Evolutionary conservation across 2,329 filamentous ascomycete species (phyloP).

Genomic region (Sphaerulina vaccinii): DNA sequence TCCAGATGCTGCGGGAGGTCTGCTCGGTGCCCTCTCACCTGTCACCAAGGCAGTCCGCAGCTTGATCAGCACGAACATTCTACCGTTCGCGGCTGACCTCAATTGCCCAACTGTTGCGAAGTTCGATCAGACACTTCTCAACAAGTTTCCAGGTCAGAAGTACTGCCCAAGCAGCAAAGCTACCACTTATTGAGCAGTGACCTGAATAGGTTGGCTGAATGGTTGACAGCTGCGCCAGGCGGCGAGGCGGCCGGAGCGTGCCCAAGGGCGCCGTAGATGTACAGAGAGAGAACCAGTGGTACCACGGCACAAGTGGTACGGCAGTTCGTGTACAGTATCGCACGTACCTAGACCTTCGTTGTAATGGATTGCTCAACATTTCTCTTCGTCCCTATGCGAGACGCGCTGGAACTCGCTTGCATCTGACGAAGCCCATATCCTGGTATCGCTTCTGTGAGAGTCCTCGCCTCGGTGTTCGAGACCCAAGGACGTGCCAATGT

Average conservation of each 20-base stretch:
- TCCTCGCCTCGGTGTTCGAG: too few relatives aligned
- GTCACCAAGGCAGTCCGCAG: slow-evolving; percentile 22
- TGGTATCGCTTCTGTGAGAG: too few relatives aligned
- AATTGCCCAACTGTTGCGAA: slow-evolving; percentile 24
- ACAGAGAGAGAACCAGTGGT: not conserved
- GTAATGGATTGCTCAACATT: too few relatives aligned
- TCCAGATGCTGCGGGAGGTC: slow-evolving; percentile 14
- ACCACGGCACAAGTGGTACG: not conserved
- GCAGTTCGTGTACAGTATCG: not conserved
- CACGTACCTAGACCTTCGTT: too few relatives aligned
- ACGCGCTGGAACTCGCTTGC: too few relatives aligned
- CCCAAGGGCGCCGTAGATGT: not conserved
- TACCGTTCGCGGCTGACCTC: slow-evolving; percentile 6
- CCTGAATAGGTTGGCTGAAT: not conserved
- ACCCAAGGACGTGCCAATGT: not conserved
- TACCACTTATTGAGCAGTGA: slow-evolving; percentile 20
- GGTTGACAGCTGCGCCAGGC: too few relatives aligned
- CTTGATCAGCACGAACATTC: slow-evolving; percentile 16
- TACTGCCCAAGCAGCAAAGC: slow-evolving; percentile 26
- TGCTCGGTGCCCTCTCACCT: slow-evolving; percentile 12
- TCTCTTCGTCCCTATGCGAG: too few relatives aligned
- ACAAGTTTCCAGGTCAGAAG: slow-evolving; percentile 25
- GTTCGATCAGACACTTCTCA: slow-evolving; percentile 18
- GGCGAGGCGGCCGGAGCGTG: not conserved
- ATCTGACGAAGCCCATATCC: too few relatives aligned